A percentile compares a stretch with the other conserved stretches of the same genome.
These are phyloP conservation scores for Penicillium pancosmium DNA, from an alignment of 495 filamentous ascomycete species.

Conservation along the genomic window DNA sequence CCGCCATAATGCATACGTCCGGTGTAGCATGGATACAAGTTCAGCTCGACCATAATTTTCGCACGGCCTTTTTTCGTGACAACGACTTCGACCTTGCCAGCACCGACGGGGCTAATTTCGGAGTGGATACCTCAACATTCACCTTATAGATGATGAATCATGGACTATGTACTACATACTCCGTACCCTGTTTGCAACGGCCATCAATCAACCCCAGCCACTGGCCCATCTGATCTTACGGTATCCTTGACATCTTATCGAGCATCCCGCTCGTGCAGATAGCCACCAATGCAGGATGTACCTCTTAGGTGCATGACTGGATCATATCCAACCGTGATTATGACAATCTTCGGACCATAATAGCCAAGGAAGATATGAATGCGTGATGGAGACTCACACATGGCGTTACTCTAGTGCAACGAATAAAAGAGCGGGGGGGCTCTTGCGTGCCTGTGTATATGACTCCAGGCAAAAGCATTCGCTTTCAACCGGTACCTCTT, in stretches of 20 bases:
- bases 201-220: neutral
- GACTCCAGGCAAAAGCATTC: conserved; percentile 2
- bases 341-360: neutral
- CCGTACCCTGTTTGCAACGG: neutral
- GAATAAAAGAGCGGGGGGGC: neutral
- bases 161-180: neutral
- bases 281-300: neutral
- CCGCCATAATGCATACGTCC: conserved; percentile 4
- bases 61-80: neutral
- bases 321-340: neutral
- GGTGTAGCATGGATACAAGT: conserved; percentile 9
- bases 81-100: neutral
- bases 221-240: neutral
- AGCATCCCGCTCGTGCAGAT: neutral
- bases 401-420: neutral
- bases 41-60: neutral
- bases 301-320: neutral
- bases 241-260: neutral
- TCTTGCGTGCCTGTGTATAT: conserved; percentile 1
- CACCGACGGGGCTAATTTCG: neutral
- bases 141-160: conserved; percentile 3
- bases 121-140: neutral
- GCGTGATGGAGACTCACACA: neutral
- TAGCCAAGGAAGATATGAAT: neutral
- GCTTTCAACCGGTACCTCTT: neutral